Evolutionary conservation across 2,329 filamentous ascomycete species (phyloP), one percentile per base, ranked within the genome.

Genomic region (Penicillium sp.): DNA sequence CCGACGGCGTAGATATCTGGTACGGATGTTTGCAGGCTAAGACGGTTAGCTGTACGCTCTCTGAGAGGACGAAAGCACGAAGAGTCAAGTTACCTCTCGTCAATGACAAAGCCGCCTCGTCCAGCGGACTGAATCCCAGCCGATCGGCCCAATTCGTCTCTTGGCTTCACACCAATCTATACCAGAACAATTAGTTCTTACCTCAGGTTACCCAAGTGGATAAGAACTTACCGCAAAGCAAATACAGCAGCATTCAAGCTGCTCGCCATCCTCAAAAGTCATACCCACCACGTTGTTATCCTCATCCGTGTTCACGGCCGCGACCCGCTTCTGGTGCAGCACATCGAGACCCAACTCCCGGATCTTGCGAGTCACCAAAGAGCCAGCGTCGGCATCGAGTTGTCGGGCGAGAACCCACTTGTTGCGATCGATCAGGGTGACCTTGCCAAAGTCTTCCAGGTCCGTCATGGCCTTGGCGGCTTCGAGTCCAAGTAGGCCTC

Each of bases 381-480:
- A 83, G 1, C 92, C 92, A 0, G 91, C 92, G 72, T 96, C 91
- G 9, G 80, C 82, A 70, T 97, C 92, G 1, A 96, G 78, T 70
- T 96, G 92, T 55, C 92, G 82, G 55, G 89, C 91, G 44, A 96
- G 75, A 0, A 96, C 88, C 90, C 91, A 96, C 66, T 84, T 78
- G 69, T 92, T 94, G 54, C 91, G 83, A 75, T 96, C 93, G 53
- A 96, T 86, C 9, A 96, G 79, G 65, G 87, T 90, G 53, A 96
- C 89, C 58, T 86, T 85, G 13, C 83, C 81, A 70, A 89, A 96
- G 53, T 87, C 85, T 66, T 90, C 83, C 9, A 96, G 79, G 70
- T 96, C 92, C 79, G 93, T 88, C 90, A 96, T 92, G 2, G 92
- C 92, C 69, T 96, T 95, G 36, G 91, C 92, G 2, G 92, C 92